Conservation (phyloP, 192 early-diverging fungal species). For the Backusella liffmaniae region DNA sequence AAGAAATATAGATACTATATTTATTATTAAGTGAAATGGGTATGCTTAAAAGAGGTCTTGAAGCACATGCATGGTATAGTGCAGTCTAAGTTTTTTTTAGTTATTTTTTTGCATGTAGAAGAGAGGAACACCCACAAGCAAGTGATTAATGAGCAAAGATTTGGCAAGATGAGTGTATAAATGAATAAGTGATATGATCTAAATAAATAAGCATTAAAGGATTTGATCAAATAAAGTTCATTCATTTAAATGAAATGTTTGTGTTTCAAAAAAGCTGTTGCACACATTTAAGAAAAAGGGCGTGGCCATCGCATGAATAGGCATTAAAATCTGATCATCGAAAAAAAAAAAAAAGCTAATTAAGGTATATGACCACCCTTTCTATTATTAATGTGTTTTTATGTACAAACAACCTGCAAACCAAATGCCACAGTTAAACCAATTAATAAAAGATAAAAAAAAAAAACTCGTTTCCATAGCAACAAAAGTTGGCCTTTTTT, state of each 20-base stretch:
- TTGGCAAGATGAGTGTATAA: too few species aligned
- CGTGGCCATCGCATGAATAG: background rate
- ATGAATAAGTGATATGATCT: background rate
- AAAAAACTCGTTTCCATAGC: background rate
- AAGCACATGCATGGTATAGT: too few species aligned
- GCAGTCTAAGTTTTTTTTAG: too few species aligned
- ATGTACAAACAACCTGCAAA: background rate
- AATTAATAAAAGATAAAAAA: background rate
- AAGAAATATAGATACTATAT: too few species aligned
- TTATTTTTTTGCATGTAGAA: too few species aligned
- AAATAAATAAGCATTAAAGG: background rate
- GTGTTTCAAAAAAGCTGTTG: background rate
- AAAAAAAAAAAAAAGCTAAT: background rate
- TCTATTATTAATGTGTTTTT: background rate
- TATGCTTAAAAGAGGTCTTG: too few species aligned
- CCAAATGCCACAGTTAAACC: too few species aligned
- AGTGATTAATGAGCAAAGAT: too few species aligned
- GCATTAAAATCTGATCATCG: background rate
- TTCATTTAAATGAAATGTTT: constrained; percentile 1
- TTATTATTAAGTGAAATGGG: too few species aligned
- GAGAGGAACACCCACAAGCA: too few species aligned
- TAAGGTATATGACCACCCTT: background rate
- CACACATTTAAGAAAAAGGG: background rate
- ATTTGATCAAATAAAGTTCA: background rate
- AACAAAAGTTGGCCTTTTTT: background rate